Evolutionary conservation across 2,329 filamentous ascomycete genomes (phyloP).

Genomic region (Zymoseptoria tritici): DNA sequence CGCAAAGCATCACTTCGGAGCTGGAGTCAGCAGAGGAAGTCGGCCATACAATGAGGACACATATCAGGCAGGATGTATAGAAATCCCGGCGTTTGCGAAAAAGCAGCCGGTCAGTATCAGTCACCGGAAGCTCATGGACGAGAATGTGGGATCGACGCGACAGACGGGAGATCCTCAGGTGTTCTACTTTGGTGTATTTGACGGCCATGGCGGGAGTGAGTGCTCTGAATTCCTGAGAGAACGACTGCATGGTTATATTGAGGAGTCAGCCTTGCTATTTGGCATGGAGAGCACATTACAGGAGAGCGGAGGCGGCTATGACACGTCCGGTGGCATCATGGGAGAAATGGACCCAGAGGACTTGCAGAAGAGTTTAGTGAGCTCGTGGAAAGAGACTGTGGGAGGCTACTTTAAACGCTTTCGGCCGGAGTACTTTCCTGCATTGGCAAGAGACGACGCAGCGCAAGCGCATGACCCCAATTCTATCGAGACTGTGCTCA

Average conservation of each 20-base stretch:
- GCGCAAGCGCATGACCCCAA: slow-evolving; percentile 35
- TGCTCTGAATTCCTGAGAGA: slow-evolving; percentile 83
- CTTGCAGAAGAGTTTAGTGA: slow-evolving; percentile 64
- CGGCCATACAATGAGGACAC: slow-evolving; percentile 89
- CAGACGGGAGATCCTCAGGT: slow-evolving; percentile 86
- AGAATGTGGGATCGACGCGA: slow-evolving; percentile 54
- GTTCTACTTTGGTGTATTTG: slow-evolving; percentile 96
- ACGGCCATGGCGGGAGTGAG: slow-evolving; percentile 85
- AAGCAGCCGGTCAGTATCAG: slow-evolving; percentile 61
- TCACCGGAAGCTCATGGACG: slow-evolving; percentile 24
- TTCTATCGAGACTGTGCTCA: slow-evolving; percentile 69
- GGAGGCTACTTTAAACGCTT: slow-evolving; percentile 94
- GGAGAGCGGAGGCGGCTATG: slow-evolving; percentile 29
- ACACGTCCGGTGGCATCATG: slow-evolving; percentile 36
- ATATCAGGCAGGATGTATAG: slow-evolving; percentile 87
- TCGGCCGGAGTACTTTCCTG: slow-evolving; percentile 63
- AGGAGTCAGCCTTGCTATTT: slow-evolving; percentile 69
- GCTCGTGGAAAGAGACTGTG: slow-evolving; percentile 73
- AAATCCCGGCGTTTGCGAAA: slow-evolving; percentile 87
- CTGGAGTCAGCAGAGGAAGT: slow-evolving; percentile 67
- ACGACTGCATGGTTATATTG: slow-evolving; percentile 79
- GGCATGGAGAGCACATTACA: slow-evolving; percentile 66
- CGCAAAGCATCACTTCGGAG: slow-evolving; percentile 94
- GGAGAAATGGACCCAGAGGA: slow-evolving; percentile 56
- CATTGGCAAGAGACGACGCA: slow-evolving; percentile 11